These are phyloP conservation scores for Fragaria iinumae DNA, from an alignment of 306 rosid species.

Conservation along the genomic window DNA sequence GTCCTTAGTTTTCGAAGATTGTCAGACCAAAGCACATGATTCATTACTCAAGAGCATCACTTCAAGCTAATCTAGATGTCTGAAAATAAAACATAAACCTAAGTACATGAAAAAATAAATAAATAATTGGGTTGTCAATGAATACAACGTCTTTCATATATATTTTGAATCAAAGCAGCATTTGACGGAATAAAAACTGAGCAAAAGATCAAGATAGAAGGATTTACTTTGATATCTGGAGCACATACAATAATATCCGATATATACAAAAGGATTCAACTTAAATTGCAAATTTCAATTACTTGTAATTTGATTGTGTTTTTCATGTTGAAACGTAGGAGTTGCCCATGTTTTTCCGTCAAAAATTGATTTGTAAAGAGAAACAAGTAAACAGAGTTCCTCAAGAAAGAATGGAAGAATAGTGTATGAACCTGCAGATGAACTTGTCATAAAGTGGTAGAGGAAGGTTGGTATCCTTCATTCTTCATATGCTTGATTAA, in stretches of 20 bases:
- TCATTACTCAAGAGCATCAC: no score
- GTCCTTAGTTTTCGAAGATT: no score
- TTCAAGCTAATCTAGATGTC: no score
- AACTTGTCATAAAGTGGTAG: not conserved
- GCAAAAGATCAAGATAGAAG: not conserved
- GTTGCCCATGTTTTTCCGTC: not conserved
- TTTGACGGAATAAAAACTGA: not conserved
- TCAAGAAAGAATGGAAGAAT: not conserved
- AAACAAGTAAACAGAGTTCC: not conserved
- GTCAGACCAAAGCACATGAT: no score
- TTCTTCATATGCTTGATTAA: slow-evolving; percentile 63
- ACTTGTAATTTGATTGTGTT: not conserved
- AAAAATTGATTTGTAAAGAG: not conserved
- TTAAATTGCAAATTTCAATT: not conserved
- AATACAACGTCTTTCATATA: not conserved
- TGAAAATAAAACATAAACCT: no score
- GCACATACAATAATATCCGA: not conserved
- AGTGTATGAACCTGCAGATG: not conserved
- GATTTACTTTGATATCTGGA: not conserved
- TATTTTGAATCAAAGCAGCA: not conserved
- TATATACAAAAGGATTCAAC: not conserved
- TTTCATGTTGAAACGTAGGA: not conserved
- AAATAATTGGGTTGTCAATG: no score
- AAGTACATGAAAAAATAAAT: no score
- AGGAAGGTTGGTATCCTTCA: slow-evolving; percentile 52